Percentiles rank a stretch among this genome's conserved stretches.
Evolutionary conservation across 1,284 basidiomycete species (phyloP).

Genomic region (Blastosporella zonata): DNA sequence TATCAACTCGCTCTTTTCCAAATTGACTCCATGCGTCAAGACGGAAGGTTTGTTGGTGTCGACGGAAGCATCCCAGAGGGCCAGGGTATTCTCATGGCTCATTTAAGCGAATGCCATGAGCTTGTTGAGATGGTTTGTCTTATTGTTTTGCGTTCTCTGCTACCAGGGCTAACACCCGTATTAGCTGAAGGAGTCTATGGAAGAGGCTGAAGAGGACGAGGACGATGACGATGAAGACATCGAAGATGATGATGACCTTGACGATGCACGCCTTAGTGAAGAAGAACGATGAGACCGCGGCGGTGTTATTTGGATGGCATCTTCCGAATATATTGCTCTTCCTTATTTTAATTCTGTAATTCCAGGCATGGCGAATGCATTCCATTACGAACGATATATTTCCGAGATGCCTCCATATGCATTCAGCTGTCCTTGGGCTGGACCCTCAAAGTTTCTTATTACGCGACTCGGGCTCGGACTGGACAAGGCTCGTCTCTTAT

Average conservation of each 20-base stretch:
- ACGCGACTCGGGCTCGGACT: too few relatives aligned
- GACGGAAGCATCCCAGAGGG: constrained; percentile 91
- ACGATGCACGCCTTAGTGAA: constrained; percentile 8
- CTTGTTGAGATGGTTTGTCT: constrained; percentile 81
- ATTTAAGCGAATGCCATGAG: constrained; percentile 96
- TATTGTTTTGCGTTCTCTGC: background rate
- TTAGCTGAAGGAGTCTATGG: constrained; percentile 79
- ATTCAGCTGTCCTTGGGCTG: too few relatives aligned
- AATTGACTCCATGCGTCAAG: constrained; percentile 90
- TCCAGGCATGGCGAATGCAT: too few relatives aligned
- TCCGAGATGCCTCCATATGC: too few relatives aligned
- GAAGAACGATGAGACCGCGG: background rate
- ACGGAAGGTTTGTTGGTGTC: constrained; percentile 87
- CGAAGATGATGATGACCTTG: constrained; percentile 39
- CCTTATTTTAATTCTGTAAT: constrained; percentile 5
- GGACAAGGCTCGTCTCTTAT: too few relatives aligned
- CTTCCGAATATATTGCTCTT: background rate
- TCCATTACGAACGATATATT: too few relatives aligned
- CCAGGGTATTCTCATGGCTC: constrained; percentile 95
- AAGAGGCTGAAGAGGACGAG: constrained; percentile 57
- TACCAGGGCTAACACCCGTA: constrained; percentile 1
- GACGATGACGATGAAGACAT: constrained; percentile 44
- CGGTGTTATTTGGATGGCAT: background rate
- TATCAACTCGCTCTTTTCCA: constrained; percentile 96
- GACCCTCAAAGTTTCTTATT: too few relatives aligned